Evolutionary conservation across 1,284 basidiomycete genomes (phyloP).

Genomic region (Fomitopsis betulina): DNA sequence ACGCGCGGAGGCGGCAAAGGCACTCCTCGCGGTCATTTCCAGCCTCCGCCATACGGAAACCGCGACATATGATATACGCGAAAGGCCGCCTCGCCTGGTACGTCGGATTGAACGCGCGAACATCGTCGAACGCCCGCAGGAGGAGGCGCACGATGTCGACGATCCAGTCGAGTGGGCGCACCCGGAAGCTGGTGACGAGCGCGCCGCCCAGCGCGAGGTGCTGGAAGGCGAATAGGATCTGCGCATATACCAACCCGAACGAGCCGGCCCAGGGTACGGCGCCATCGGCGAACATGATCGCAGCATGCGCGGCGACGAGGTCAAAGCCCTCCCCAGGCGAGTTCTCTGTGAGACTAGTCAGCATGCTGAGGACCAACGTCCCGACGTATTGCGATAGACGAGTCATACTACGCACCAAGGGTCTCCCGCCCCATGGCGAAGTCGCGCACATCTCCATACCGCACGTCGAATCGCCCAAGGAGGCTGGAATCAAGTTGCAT

Average conservation of each 20-base stretch:
- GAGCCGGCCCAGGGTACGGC: not conserved
- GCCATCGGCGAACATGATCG: constrained; percentile 5
- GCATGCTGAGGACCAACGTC: not conserved
- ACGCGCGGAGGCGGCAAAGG: not conserved
- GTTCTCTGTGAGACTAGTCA: not conserved
- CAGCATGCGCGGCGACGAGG: constrained; percentile 8
- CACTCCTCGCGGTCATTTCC: not conserved
- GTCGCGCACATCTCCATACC: constrained; percentile 3
- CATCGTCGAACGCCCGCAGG: not conserved
- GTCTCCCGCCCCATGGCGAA: not conserved
- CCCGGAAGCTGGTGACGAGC: not conserved
- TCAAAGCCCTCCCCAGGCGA: constrained; percentile 5
- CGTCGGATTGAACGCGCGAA: not conserved
- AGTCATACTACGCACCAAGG: not conserved
- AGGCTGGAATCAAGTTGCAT: constrained; percentile 1
- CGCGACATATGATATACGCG: not conserved
- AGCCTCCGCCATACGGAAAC: not conserved
- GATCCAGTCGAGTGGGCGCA: not conserved
- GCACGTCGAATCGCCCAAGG: constrained; percentile 4
- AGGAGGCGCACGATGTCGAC: not conserved
- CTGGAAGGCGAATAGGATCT: not conserved
- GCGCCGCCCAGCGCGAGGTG: not conserved
- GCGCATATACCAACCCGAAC: not conserved
- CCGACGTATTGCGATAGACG: too few species aligned
- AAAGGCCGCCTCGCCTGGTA: not conserved